Evolutionary conservation across 495 filamentous ascomycete species (phyloP).

Genomic region (Penicillium chermesinum): DNA sequence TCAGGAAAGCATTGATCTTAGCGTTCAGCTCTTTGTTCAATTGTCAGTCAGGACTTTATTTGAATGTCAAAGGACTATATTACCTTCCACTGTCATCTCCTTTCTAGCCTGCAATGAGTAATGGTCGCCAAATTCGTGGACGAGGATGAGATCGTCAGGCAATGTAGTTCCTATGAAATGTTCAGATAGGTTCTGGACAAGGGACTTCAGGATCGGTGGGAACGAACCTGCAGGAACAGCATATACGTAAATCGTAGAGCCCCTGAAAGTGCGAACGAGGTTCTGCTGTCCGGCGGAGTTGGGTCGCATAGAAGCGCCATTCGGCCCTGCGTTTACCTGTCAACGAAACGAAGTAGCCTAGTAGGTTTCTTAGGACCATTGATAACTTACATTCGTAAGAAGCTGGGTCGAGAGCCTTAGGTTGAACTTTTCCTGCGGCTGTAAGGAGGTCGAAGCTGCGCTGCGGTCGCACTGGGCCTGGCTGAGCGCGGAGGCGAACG

Average conservation of each 20-base stretch:
- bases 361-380: neutral
- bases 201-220: neutral
- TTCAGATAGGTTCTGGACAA: neutral
- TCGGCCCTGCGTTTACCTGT: neutral
- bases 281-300: neutral
- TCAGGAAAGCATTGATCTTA: neutral
- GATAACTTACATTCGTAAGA: neutral
- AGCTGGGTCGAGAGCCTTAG: neutral
- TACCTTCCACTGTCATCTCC: slow-evolving; percentile 1
- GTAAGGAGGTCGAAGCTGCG: neutral
- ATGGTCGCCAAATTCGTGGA: slow-evolving; percentile 1
- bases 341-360: neutral
- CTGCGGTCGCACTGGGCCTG: slow-evolving; percentile 1
- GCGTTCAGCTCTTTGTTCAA: neutral
- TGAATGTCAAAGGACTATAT: neutral
- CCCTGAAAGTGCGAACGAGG: neutral
- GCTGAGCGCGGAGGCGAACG: neutral
- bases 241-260: neutral
- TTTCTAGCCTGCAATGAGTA: slow-evolving; percentile 1
- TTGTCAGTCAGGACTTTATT: neutral
- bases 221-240: neutral
- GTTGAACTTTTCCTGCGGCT: neutral
- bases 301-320: slow-evolving; percentile 1
- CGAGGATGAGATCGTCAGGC: neutral
- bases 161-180: neutral